A percentile compares a stretch with the other conserved stretches of the same genome.
phyloP scores from a whole-genome alignment of 352 stramenopile genomes.

The Phytophthora litchii region DNA sequence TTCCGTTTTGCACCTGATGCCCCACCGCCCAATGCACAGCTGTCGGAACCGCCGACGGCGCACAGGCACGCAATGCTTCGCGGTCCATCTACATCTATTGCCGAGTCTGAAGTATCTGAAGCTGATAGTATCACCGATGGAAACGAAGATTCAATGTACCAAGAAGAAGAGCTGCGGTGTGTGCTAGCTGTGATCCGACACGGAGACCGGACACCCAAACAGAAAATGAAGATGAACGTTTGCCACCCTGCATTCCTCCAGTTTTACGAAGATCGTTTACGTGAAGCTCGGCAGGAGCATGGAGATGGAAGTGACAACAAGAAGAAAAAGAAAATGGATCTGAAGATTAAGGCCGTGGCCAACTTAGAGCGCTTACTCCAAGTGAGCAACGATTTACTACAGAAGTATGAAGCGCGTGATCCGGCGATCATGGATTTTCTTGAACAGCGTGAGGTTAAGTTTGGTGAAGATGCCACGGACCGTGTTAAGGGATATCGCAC shows the following conservation, averaged over 20 bases:
- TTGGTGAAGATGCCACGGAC: conserved; percentile 71
- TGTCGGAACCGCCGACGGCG: conserved; percentile 61
- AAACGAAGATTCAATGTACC: conserved; percentile 35
- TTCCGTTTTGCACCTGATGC: conserved; percentile 63
- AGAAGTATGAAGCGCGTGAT: conserved; percentile 66
- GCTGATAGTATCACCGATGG: conserved; percentile 33
- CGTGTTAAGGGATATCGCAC: conserved; percentile 85
- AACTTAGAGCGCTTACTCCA: conserved; percentile 81
- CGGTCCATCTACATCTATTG: conserved; percentile 34
- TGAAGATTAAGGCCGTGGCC: conserved; percentile 88
- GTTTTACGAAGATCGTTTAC: conserved; percentile 72
- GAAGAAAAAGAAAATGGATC: conserved; percentile 75
- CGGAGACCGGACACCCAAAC: conserved; percentile 99
- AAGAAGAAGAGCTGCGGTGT: conserved; percentile 97
- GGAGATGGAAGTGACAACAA: conserved; percentile 30
- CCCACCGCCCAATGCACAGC: conserved; percentile 46
- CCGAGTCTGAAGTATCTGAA: conserved; percentile 34
- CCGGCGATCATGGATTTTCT: conserved; percentile 69
- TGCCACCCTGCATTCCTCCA: conserved; percentile 90
- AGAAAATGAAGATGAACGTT: conserved; percentile 99
- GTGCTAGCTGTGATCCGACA: conserved; percentile 99
- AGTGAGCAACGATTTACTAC: conserved; percentile 79
- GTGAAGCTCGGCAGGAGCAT: conserved; percentile 36
- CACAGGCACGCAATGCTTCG: conserved; percentile 37
- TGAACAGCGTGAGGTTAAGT: conserved; percentile 59